These are phyloP conservation scores for Xylaria bambusicola DNA, from an alignment of 495 filamentous ascomycete species.

Conservation along the genomic window DNA sequence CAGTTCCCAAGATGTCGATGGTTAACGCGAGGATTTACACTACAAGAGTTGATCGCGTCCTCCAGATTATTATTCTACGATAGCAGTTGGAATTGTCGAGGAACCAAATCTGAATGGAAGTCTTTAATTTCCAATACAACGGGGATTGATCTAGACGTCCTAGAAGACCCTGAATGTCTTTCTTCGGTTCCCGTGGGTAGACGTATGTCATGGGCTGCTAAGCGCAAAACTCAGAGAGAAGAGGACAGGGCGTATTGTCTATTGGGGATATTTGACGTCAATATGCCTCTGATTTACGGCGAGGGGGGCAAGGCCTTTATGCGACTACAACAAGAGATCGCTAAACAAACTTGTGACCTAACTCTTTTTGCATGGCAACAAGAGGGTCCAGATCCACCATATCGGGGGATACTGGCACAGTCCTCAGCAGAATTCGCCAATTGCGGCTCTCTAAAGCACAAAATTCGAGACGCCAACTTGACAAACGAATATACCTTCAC, in stretches of 20 bases:
- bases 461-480: neutral
- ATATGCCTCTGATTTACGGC: neutral
- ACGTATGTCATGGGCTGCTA: neutral
- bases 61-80: conserved; percentile 28
- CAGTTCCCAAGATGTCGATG: conserved; percentile 17
- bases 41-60: conserved; percentile 39
- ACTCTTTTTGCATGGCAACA: neutral
- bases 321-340: neutral
- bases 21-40: conserved; percentile 38
- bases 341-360: neutral
- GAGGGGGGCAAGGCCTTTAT: neutral
- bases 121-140: neutral
- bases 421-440: neutral
- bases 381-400: neutral
- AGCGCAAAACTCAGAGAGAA: neutral
- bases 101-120: conserved; percentile 1
- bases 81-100: conserved; percentile 24
- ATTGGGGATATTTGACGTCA: neutral
- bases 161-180: neutral
- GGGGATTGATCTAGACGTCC: neutral
- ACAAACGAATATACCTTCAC: neutral
- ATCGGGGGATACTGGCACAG: neutral
- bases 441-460: neutral
- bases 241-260: neutral
- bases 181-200: neutral